These are phyloP conservation scores for Prunus kanzakura DNA, from an alignment of 306 rosid species.

Conservation along the genomic window DNA sequence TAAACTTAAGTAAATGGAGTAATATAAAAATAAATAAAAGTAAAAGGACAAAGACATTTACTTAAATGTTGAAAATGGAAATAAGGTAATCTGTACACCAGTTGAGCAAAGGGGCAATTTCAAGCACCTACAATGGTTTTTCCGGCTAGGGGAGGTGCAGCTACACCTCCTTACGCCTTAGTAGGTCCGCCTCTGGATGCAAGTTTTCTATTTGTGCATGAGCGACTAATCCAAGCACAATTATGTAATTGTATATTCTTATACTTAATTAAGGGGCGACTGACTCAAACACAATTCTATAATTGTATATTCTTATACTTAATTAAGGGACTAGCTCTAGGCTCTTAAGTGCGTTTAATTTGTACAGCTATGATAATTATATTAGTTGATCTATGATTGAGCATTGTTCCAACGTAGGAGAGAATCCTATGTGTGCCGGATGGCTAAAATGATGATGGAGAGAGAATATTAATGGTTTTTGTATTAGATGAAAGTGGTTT, in stretches of 20 bases:
- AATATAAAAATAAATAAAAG: no score
- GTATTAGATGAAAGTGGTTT: neutral
- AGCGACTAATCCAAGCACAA: neutral
- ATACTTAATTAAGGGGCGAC: neutral
- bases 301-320: neutral
- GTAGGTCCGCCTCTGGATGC: no score
- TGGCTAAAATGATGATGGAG: neutral
- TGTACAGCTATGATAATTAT: neutral
- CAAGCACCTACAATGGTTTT: no score
- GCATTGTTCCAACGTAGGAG: neutral
- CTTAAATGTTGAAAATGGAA: no score
- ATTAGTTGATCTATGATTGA: neutral
- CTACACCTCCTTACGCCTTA: no score
- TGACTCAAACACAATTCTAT: neutral
- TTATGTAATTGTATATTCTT: neutral
- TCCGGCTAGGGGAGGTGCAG: no score
- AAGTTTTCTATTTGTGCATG: no score
- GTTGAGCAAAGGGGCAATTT: no score
- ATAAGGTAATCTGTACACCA: no score
- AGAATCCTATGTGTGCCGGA: neutral
- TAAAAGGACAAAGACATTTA: no score
- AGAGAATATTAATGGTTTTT: neutral
- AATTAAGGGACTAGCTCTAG: neutral
- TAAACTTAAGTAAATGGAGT: no score
- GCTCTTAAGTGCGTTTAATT: neutral